These are phyloP conservation scores for Trifolium dubium DNA, from an alignment of 306 rosid genomes.

Conservation along the genomic window DNA sequence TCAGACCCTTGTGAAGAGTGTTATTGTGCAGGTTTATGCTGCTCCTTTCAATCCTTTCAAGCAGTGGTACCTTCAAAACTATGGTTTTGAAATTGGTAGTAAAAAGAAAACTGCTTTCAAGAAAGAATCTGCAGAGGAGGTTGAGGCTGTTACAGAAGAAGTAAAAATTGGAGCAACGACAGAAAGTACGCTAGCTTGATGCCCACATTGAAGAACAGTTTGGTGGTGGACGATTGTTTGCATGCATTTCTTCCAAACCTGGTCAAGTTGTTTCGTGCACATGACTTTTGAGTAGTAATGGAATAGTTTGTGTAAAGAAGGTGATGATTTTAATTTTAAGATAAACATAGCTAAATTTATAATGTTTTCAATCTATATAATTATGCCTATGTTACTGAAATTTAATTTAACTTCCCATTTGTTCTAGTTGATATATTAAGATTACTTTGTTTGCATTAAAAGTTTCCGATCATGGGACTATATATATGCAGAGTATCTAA, in stretches of 20 bases:
- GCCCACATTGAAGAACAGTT: constrained; percentile 59
- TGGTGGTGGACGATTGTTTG: constrained; percentile 53
- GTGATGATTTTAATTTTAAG: no score
- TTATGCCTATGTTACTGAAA: no score
- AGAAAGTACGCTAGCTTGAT: constrained; percentile 48
- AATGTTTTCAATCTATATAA: no score
- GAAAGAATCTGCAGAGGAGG: constrained; percentile 59
- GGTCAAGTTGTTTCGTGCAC: no score
- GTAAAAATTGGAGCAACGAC: constrained; percentile 52
- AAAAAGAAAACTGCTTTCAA: constrained; percentile 56
- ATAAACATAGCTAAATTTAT: no score
- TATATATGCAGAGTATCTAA: no score
- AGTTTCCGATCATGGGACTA: no score
- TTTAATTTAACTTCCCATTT: no score
- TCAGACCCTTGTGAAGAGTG: constrained; percentile 62
- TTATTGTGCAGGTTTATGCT: constrained; percentile 66
- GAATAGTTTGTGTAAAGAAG: no score
- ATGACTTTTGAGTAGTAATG: no score
- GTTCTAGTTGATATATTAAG: no score
- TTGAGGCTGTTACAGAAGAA: constrained; percentile 47
- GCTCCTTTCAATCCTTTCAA: constrained; percentile 68
- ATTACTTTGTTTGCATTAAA: no score
- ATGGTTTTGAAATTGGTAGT: constrained; percentile 62
- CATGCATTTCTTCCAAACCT: constrained; percentile 59
- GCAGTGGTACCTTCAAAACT: constrained; percentile 70